Evolutionary conservation across 495 filamentous ascomycete species (phyloP), one percentile per base, ranked within the genome.

Genomic region (Neurospora cerealis): DNA sequence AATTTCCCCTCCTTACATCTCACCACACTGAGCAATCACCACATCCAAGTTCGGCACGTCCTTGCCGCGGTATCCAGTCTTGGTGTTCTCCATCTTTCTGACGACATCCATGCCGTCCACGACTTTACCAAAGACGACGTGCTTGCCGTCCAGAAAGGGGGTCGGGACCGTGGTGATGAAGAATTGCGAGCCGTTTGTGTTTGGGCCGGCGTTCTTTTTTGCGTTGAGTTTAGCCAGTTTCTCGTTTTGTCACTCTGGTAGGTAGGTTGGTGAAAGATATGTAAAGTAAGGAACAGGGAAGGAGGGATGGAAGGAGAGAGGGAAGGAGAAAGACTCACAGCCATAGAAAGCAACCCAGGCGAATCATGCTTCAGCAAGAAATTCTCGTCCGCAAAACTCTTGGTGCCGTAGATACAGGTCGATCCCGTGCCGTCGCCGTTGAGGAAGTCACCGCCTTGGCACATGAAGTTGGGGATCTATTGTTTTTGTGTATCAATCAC

Each of bases 171-270:
- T 94, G 4, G 93, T 97, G 83, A 98, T 95, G 85, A 99, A 99
- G 83, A 99, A 99, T 81, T 98, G 96, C 72, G 90, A 95, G 17
- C 96, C 96, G 80, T 98, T 99, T 72, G 93, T 95, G 80, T 98
- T 92, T 21, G 93, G 92, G 9, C 96, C 96, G 21, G 93, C 92
- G 78, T 98, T 99, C 92, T 95, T 73, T 72, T 32, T 19, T 21
- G 5, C 4, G 21, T 54, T 13, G 2, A 60, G 28, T 69, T 41
- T 19, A 32, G n/a, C 75, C 70, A 75, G 15, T 54, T 54, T 13
- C 9, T 54, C 24, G 6, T 21, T 21, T 10, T 8, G 71, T 60
- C 66, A 46, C 32, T 17, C 6, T 54, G 1, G 21, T 36, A 34
- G 38, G 62, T 46, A 36, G 41, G n/a, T 40, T 28, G 24, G 24